These are phyloP conservation scores for Spraguea lophii DNA, from an alignment of 371 early-diverging fungal species.

Conservation along the genomic window DNA sequence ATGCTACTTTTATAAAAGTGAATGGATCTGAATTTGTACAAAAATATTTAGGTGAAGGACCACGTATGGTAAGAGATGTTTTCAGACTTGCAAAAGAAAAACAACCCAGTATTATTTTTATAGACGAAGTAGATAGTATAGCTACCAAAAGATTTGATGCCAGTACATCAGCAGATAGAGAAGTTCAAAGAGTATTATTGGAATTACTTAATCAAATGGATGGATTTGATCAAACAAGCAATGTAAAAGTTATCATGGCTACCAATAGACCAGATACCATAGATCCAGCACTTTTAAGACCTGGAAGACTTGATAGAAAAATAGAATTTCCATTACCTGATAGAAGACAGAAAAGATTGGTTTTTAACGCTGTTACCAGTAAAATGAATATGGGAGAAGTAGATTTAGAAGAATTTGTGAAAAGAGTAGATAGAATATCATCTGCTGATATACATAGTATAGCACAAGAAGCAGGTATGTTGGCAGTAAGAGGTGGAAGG, in stretches of 20 bases:
- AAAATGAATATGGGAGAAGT: conserved; percentile 96
- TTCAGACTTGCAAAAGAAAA: conserved; percentile 52
- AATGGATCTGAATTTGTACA: conserved; percentile 82
- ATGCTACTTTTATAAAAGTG: conserved; percentile 58
- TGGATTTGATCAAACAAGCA: conserved; percentile 90
- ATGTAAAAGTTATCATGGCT: conserved; percentile 98
- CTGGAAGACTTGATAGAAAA: conserved; percentile 90
- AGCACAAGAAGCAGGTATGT: conserved; percentile 98
- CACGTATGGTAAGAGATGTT: conserved; percentile 51
- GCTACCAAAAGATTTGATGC: conserved; percentile 98
- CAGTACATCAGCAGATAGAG: conserved; percentile 94
- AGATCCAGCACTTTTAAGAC: conserved; percentile 80
- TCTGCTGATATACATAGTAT: conserved; percentile 98
- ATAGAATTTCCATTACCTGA: conserved; percentile 76
- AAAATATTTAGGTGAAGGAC: conserved; percentile 72
- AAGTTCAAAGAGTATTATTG: conserved; percentile 93
- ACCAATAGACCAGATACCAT: conserved; percentile 94
- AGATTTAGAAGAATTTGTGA: conserved; percentile 88
- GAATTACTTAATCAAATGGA: conserved; percentile 99
- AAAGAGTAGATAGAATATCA: conserved; percentile 82
- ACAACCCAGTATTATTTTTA: conserved; percentile 73
- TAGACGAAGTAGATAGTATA: conserved; percentile 91
- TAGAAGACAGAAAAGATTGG: conserved; percentile 89
- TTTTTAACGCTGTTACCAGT: conserved; percentile 78
- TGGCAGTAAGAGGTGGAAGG: conserved; percentile 82